Evolutionary conservation across 768 basidiomycete species (phyloP).

Genomic region (Suillus alpinus): DNA sequence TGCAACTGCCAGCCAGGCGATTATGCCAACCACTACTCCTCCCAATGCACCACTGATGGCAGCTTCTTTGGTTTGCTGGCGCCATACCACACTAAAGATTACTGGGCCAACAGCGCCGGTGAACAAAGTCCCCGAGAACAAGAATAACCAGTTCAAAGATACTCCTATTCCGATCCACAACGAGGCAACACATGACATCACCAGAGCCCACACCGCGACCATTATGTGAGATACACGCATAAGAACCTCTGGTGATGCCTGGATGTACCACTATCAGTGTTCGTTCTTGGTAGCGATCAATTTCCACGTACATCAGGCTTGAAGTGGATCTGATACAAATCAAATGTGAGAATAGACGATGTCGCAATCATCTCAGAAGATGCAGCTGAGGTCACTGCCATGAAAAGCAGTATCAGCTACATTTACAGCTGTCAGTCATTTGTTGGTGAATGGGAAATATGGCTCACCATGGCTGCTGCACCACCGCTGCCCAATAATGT

Average conservation of each 20-base stretch:
- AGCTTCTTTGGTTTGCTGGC: conserved; percentile 37
- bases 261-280: background rate
- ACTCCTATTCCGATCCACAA: conserved; percentile 25
- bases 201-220: conserved; percentile 22
- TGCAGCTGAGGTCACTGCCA: conserved; percentile 34
- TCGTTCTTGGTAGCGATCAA: background rate
- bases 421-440: background rate
- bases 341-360: conserved; percentile 34
- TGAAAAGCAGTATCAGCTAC: conserved; percentile 32
- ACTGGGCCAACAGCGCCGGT: conserved; percentile 32
- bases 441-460: background rate
- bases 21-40: conserved; percentile 42
- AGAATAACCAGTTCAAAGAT: conserved; percentile 18
- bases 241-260: conserved; percentile 19
- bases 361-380: conserved; percentile 36
- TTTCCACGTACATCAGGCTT: conserved; percentile 16
- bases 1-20: conserved; percentile 42
- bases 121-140: conserved; percentile 18
- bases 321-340: conserved; percentile 32
- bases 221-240: conserved; percentile 25
- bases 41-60: conserved; percentile 38
- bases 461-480: conserved; percentile 32
- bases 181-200: conserved; percentile 24
- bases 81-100: conserved; percentile 20
- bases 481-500: conserved; percentile 35